phyloP scores from a whole-genome alignment of 306 rosid genomes.

The Comarum palustre region DNA sequence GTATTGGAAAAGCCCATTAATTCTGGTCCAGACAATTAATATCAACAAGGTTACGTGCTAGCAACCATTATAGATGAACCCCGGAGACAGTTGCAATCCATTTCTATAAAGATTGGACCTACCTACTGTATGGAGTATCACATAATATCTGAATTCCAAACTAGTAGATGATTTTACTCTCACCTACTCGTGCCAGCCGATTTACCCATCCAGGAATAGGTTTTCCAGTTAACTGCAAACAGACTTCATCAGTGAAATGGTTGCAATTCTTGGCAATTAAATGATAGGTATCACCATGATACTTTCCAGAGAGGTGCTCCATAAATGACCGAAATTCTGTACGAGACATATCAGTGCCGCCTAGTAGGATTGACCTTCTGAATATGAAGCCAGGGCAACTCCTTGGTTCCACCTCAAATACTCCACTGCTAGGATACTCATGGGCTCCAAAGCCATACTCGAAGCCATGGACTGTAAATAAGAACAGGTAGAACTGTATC shows the following conservation, averaged over 20 bases:
- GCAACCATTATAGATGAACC: no score
- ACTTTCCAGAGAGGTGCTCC: slow-evolving; percentile 68
- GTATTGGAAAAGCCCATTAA: slow-evolving; percentile 28
- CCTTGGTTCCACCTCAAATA: slow-evolving; percentile 94
- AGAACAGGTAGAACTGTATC: slow-evolving; percentile 30
- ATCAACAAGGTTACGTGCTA: neutral
- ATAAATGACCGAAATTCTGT: slow-evolving; percentile 71
- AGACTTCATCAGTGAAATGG: slow-evolving; percentile 88
- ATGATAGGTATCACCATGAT: slow-evolving; percentile 93
- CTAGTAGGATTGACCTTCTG: slow-evolving; percentile 72
- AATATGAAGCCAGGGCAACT: slow-evolving; percentile 95
- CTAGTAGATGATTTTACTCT: slow-evolving; percentile 18
- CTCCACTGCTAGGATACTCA: slow-evolving; percentile 81
- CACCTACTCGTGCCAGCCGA: slow-evolving; percentile 86
- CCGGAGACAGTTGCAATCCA: no score
- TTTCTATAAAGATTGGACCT: no score
- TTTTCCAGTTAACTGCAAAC: slow-evolving; percentile 74
- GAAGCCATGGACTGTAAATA: slow-evolving; percentile 64
- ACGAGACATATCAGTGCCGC: slow-evolving; percentile 73
- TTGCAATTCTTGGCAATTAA: slow-evolving; percentile 93
- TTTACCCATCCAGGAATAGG: slow-evolving; percentile 96
- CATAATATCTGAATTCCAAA: no score
- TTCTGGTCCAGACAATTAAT: neutral
- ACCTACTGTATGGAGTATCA: no score
- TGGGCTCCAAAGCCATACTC: slow-evolving; percentile 97